phyloP scores from a whole-genome alignment of 2,329 filamentous ascomycete genomes.

The Epichloe gansuensis region DNA sequence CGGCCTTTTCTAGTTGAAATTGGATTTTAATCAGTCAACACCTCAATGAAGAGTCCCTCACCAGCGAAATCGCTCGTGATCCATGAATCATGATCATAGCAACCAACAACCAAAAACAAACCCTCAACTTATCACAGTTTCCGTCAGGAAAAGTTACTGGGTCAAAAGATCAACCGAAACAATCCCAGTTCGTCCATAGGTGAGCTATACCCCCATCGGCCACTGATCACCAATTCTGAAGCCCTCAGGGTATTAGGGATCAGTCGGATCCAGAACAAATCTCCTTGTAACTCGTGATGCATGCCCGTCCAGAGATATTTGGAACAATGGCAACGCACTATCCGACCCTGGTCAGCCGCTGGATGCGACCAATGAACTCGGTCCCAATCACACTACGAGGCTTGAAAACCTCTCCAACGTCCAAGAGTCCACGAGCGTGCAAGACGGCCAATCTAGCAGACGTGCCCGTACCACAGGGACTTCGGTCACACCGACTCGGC shows the following conservation, averaged over 20 bases:
- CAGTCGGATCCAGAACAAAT: constrained; percentile 27
- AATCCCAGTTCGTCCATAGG: background rate
- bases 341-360: constrained; percentile 24
- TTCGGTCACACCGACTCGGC: constrained; percentile 31
- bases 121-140: too few species aligned
- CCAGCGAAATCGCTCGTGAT: too few species aligned
- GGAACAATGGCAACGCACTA: constrained; percentile 26
- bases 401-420: constrained; percentile 22
- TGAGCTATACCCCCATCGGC: background rate
- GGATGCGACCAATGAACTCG: constrained; percentile 26
- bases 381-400: constrained; percentile 30
- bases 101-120: too few species aligned
- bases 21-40: too few species aligned
- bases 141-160: background rate
- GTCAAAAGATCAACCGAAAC: background rate
- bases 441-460: constrained; percentile 30
- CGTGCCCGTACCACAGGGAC: constrained; percentile 33
- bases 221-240: constrained; percentile 11
- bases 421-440: constrained; percentile 26
- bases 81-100: too few species aligned
- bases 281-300: constrained; percentile 32
- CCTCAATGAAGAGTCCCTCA: too few species aligned
- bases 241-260: constrained; percentile 27
- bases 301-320: constrained; percentile 28
- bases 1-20: too few species aligned